Evolutionary conservation across 1,139 yeast genomes (phyloP), one percentile per base, ranked within the genome.

Genomic region (Blastobotrys persicus): DNA sequence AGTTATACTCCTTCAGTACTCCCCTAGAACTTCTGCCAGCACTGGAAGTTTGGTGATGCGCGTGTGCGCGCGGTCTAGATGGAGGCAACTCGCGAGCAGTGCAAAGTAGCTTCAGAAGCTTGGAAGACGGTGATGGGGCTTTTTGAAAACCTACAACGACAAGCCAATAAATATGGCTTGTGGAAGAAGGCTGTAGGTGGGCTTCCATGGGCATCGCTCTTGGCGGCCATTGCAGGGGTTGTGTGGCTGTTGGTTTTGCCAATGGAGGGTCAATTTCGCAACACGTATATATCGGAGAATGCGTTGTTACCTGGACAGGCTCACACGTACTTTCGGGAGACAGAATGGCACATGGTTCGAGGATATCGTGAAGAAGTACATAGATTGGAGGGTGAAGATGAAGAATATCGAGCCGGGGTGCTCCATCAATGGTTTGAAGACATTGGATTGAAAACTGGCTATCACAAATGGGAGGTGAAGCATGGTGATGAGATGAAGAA

Each of bases 251-350:
- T 80, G n/a, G 61, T 73, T 23, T 72, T 88, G 47, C 97, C 98
- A 0, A 58, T 83, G 59, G 85, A 85, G 38, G 98, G 96, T 18
- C 88, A 87, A 64, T 88, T 74, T 63, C 74, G 97, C 49, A 72
- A 76, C 57, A 88, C 96, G 4, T 92, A 92, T 64, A 86, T 91
- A 17, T 85, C 95, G 6, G 99, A 94, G 65, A 94, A 92, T 69
- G 99, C 99, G 32, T 74, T 94, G 65, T 83, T 94, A 87, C 98
- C 98, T 11, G 91, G 95, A 0, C 98, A 92, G 65, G 98, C 92
- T 2, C 85, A 84, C 59, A 85, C 96, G 14, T 89, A 88, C 64
- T 94, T 88, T 66, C 75, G 98, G 51, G 98, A 91, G 60, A 82
- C 92, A 46, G 98, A 92, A 62, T 92, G 98, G 97, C 88, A 91